Evolutionary conservation across 2,329 filamentous ascomycete species (phyloP).

Genomic region (Tolypocladium tropicale): DNA sequence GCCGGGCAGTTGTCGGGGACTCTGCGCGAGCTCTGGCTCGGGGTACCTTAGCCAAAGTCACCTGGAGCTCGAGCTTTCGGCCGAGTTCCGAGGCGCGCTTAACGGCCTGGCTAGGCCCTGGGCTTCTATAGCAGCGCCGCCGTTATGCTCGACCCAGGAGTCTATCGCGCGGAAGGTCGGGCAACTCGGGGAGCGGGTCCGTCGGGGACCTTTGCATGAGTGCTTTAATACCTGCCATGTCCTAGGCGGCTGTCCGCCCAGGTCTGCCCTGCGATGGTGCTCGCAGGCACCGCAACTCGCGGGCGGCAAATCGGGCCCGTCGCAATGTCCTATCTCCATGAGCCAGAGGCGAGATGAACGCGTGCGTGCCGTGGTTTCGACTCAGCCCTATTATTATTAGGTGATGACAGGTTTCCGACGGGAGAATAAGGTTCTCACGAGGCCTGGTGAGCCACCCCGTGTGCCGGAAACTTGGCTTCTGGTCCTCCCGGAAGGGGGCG

Average conservation of each 20-base stretch:
- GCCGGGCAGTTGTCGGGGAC: neutral
- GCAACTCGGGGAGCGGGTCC: slow-evolving; percentile 1
- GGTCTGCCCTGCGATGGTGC: neutral
- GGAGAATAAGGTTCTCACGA: slow-evolving; percentile 19
- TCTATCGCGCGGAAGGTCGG: neutral
- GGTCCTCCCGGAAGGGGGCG: neutral
- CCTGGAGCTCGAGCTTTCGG: neutral
- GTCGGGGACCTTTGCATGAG: neutral
- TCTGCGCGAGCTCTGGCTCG: neutral
- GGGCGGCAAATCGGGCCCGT: neutral
- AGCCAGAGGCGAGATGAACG: too few species aligned
- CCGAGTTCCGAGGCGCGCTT: neutral
- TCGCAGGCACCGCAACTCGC: neutral
- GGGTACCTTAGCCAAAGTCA: neutral
- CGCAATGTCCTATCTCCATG: neutral
- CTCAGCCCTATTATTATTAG: slow-evolving; percentile 1
- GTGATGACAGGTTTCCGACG: slow-evolving; percentile 2
- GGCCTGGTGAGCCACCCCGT: neutral
- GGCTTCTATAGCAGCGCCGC: neutral
- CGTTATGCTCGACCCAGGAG: neutral
- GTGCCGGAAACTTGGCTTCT: neutral
- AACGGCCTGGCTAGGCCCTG: neutral
- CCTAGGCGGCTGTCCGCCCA: neutral
- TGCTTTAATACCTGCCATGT: neutral
- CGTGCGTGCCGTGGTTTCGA: too few species aligned